phyloP scores from a whole-genome alignment of 2,329 filamentous ascomycete species.

The Byssoonygena ceratinophila region DNA sequence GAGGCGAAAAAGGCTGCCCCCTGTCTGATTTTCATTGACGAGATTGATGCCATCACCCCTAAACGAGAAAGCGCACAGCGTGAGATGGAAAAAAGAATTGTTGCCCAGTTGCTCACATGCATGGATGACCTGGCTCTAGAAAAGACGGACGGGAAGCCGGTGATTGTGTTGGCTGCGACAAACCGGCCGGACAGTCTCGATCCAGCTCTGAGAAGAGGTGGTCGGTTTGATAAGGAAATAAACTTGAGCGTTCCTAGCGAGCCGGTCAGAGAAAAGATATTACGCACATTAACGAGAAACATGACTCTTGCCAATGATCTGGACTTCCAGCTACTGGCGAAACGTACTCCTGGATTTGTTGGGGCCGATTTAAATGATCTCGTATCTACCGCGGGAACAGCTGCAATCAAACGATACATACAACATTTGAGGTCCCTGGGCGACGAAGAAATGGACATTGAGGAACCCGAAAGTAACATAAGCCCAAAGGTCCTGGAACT shows the following conservation, averaged over 20 bases:
- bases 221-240: slow-evolving; percentile 71
- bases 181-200: slow-evolving; percentile 81
- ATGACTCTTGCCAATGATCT: slow-evolving; percentile 57
- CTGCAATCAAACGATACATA: slow-evolving; percentile 53
- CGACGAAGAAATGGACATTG: slow-evolving; percentile 45
- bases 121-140: slow-evolving; percentile 72
- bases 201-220: slow-evolving; percentile 61
- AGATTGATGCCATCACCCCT: slow-evolving; percentile 82
- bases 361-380: slow-evolving; percentile 74
- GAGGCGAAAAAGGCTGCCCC: slow-evolving; percentile 78
- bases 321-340: slow-evolving; percentile 63
- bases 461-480: slow-evolving; percentile 25
- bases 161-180: slow-evolving; percentile 84
- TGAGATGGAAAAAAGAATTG: slow-evolving; percentile 82
- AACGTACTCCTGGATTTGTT: slow-evolving; percentile 82
- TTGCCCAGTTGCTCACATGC: slow-evolving; percentile 70
- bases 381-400: slow-evolving; percentile 53
- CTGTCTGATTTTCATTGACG: slow-evolving; percentile 82
- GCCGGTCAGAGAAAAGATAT: slow-evolving; percentile 62
- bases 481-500: slow-evolving; percentile 37
- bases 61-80: slow-evolving; percentile 73
- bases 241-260: slow-evolving; percentile 82
- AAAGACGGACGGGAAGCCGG: slow-evolving; percentile 61
- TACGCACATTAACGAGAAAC: slow-evolving; percentile 60
- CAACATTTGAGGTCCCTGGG: slow-evolving; percentile 41